phyloP scores from a whole-genome alignment of 768 basidiomycete genomes.

The Hysterangium stoloniferum region DNA sequence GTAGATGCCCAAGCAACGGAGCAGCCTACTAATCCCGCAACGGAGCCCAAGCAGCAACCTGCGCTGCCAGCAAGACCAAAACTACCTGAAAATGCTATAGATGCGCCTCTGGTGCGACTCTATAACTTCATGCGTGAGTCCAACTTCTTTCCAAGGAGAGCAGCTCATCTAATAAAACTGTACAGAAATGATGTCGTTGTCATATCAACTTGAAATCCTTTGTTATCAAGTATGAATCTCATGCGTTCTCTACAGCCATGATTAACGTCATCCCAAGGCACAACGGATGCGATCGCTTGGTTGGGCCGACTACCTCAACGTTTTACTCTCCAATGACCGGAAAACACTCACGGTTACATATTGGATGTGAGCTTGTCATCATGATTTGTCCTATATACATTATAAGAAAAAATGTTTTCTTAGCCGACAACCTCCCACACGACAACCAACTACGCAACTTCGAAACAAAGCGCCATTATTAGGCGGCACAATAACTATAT shows the following conservation, averaged over 20 bases:
- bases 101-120: constrained; percentile 76
- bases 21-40: neutral
- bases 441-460: constrained; percentile 17
- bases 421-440: constrained; percentile 34
- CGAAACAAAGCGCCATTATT: constrained; percentile 45
- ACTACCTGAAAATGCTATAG: constrained; percentile 55
- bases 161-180: too few species aligned
- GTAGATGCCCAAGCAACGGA: neutral
- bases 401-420: constrained; percentile 4
- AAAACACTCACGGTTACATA: constrained; percentile 71
- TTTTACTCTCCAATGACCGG: constrained; percentile 61
- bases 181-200: constrained; percentile 82
- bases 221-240: constrained; percentile 54
- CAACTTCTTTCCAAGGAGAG: neutral
- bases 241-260: neutral
- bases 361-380: constrained; percentile 56
- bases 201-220: constrained; percentile 87
- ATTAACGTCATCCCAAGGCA: constrained; percentile 33
- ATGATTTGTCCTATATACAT: neutral
- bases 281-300: constrained; percentile 73
- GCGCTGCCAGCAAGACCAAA: constrained; percentile 24
- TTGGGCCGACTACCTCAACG: constrained; percentile 72
- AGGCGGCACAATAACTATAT: constrained; percentile 69
- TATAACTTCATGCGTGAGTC: constrained; percentile 85
- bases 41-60: neutral